Conservation (phyloP, 1,284 basidiomycete species). For the Golubevia pallescens region DNA sequence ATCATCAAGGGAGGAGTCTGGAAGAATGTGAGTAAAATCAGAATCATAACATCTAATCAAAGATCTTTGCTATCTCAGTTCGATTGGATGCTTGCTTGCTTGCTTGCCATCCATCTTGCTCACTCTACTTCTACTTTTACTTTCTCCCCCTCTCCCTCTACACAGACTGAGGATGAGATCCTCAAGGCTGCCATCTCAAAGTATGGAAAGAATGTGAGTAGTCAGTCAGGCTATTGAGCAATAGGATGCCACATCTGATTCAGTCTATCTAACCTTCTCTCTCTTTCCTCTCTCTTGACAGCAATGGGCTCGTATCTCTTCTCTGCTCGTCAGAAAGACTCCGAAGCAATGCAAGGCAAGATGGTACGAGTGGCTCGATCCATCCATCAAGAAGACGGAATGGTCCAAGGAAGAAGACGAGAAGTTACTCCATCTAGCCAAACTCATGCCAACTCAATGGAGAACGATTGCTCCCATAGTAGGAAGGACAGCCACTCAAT, state of each 20-base stretch:
- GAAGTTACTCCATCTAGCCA: slow-evolving; percentile 95
- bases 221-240: no score
- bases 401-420: slow-evolving; percentile 98
- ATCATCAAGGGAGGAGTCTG: slow-evolving; percentile 63
- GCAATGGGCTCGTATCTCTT: no score
- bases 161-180: slow-evolving; percentile 62
- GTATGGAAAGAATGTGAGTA: slow-evolving; percentile 56
- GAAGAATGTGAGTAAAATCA: slow-evolving; percentile 47
- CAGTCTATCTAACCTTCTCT: no score
- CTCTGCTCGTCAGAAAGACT: no score
- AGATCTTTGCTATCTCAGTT: neutral
- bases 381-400: slow-evolving; percentile 99
- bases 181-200: slow-evolving; percentile 64
- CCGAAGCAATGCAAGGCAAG: no score
- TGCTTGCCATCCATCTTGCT: neutral
- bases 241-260: no score
- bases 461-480: slow-evolving; percentile 98
- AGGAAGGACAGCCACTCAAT: slow-evolving; percentile 97
- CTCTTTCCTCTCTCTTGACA: no score
- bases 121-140: neutral
- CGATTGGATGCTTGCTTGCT: neutral
- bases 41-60: neutral
- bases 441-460: slow-evolving; percentile 99
- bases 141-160: neutral
- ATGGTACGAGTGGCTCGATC: slow-evolving; percentile 80